Percentiles rank a stretch among this genome's conserved stretches.
These are phyloP conservation scores for Geotrichum aggregatum DNA, from an alignment of 1,139 yeast species.

Conservation along the genomic window DNA sequence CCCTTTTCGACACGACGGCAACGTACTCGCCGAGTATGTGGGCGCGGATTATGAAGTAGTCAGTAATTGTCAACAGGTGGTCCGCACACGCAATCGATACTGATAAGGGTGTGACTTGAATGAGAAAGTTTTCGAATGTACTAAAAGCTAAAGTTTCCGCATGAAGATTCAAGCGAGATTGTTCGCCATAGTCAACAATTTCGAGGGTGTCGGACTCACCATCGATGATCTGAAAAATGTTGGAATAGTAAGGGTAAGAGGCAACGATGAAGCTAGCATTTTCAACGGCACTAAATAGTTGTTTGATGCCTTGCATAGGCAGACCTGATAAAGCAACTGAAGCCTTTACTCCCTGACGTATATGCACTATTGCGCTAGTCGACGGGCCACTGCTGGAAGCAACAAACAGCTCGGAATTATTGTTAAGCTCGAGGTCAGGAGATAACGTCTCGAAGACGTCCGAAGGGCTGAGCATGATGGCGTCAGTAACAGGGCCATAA, in stretches of 20 bases:
- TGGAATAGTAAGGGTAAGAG: constrained; percentile 13
- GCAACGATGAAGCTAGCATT: background rate
- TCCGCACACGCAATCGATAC: background rate
- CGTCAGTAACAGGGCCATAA: constrained; percentile 17
- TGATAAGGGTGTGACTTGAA: constrained; percentile 8
- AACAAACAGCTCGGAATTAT: background rate
- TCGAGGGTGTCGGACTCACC: constrained; percentile 9
- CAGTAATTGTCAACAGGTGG: background rate
- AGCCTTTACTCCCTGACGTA: constrained; percentile 13
- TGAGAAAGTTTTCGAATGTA: background rate
- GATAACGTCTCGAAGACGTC: constrained; percentile 4
- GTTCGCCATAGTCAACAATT: constrained; percentile 11
- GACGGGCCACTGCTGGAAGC: constrained; percentile 13
- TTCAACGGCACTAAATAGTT: constrained; percentile 5
- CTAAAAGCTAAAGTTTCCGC: constrained; percentile 10
- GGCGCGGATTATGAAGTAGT: background rate
- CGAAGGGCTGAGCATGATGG: background rate
- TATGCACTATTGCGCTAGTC: constrained; percentile 12
- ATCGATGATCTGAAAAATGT: constrained; percentile 3
- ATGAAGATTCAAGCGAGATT: background rate
- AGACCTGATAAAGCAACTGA: constrained; percentile 13
- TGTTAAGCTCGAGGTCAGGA: background rate
- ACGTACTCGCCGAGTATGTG: background rate
- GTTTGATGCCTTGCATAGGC: constrained; percentile 9
- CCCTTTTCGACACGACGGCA: background rate